Evolutionary conservation across 345 rosid genomes (phyloP), one percentile per base, ranked within the genome.

Genomic region (Bruguiera sexangula): DNA sequence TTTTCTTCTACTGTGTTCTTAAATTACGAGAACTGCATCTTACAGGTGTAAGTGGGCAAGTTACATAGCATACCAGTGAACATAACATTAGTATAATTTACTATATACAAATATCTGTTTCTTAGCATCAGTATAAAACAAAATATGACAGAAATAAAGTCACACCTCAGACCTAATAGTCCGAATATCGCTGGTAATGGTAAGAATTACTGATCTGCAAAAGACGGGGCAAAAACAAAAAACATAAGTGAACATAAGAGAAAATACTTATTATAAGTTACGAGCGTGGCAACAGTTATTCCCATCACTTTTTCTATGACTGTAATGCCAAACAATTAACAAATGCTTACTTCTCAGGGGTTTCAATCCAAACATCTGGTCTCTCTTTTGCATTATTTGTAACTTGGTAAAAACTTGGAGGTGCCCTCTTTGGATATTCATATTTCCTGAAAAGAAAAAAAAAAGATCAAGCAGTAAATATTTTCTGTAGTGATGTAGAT

Each of bases 291-390:
- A 43, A 43, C 18, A 30, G 73, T 55, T 15, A 30, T 55, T 60
- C 22, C 51, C 64, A 67, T 52, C 15, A n/a, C 69, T 22, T 31
- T 20, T 62, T 52, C 70, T 36, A 62, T 59, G 61, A 50, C 61
- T 36, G 32, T 70, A 65, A 76, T 60, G 62, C 34, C 13, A 53
- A 56, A 30, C 26, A 66, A 69, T 27, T 58, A 26, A 64, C 54
- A 51, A 67, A 69, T 67, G 71, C 89, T 81, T 78, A 91, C 98
- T 88, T 91, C 76, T 94, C 97, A 60, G 98, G 98, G 89, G 87
- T 86, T 56, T 94, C 97, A 63, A 94, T 85, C 98, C 98, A 94
- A 67, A 94, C 96, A 83, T 94, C 98, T 2, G 98, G 98, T 71
- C 98, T 87, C 86, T 91, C 98, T 76, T 89, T 91, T 11, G 95